phyloP scores from a whole-genome alignment of 352 stramenopile genomes.

The Phytophthora pini region DNA sequence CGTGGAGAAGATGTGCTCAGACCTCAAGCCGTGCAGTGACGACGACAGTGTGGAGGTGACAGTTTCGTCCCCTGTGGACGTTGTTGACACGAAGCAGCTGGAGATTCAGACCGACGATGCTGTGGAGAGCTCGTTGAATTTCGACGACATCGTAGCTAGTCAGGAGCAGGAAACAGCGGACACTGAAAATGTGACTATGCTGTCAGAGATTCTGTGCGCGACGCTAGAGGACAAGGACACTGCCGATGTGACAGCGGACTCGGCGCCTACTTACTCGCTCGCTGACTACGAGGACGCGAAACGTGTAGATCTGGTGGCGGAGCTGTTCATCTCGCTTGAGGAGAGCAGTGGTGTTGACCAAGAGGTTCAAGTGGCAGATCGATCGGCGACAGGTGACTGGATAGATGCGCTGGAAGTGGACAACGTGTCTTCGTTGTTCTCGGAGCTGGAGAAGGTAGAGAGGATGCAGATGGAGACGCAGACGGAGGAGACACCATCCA shows the following conservation, averaged over 20 bases:
- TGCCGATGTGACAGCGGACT: background rate
- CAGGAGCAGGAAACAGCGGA: constrained; percentile 18
- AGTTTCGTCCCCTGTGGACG: constrained; percentile 21
- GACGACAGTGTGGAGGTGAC: constrained; percentile 12
- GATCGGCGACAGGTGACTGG: constrained; percentile 40
- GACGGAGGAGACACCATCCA: background rate
- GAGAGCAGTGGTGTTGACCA: constrained; percentile 4
- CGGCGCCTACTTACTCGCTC: constrained; percentile 2
- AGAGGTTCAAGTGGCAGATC: constrained; percentile 14
- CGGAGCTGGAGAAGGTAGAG: constrained; percentile 44
- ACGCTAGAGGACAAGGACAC: constrained; percentile 34
- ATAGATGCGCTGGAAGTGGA: constrained; percentile 65
- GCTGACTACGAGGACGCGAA: constrained; percentile 35
- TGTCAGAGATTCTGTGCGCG: constrained; percentile 36
- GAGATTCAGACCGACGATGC: constrained; percentile 9
- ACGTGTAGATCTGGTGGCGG: constrained; percentile 53
- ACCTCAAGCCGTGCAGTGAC: constrained; percentile 19
- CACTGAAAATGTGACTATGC: constrained; percentile 36
- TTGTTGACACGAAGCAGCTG: constrained; percentile 30
- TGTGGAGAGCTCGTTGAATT: constrained; percentile 4
- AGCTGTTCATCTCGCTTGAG: constrained; percentile 48
- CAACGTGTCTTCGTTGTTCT: constrained; percentile 53
- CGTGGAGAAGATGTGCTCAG: constrained; percentile 60
- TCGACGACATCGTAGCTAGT: constrained; percentile 6
- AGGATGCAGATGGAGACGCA: constrained; percentile 10